Conservation (phyloP, 768 basidiomycete genomes). For the Termitomyces sp. region DNA sequence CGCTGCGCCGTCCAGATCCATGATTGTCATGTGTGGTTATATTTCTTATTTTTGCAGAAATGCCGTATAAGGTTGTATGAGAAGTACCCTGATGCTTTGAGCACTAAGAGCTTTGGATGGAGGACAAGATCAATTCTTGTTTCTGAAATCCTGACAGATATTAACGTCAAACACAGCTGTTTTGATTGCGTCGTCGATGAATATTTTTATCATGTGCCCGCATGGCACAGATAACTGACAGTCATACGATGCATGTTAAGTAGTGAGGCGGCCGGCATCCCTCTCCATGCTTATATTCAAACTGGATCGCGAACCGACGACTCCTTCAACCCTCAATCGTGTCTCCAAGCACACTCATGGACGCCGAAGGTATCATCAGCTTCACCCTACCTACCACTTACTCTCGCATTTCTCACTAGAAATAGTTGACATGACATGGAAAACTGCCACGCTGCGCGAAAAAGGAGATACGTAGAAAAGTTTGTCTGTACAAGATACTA, state of each 20-base stretch:
- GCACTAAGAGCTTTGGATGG: neutral
- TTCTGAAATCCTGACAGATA: neutral
- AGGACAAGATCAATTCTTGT: neutral
- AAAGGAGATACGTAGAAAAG: too few relatives aligned
- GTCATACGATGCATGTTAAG: neutral
- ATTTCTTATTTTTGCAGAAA: too few relatives aligned
- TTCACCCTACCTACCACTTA: conserved; percentile 8
- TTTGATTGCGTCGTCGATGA: neutral
- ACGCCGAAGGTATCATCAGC: conserved; percentile 25
- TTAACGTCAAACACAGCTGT: neutral
- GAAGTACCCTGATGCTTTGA: neutral
- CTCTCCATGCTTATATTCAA: neutral
- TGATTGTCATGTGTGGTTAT: too few relatives aligned
- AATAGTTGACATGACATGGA: conserved; percentile 16
- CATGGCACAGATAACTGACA: neutral
- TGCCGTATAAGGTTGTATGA: neutral
- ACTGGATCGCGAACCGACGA: neutral
- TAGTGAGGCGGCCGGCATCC: neutral
- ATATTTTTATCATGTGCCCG: neutral
- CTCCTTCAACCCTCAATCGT: conserved; percentile 12
- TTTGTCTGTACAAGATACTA: too few relatives aligned
- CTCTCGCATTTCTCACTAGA: conserved; percentile 2
- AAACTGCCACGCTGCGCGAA: conserved; percentile 5
- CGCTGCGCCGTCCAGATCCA: conserved; percentile 28
- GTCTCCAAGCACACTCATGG: conserved; percentile 29